Base-by-base conservation (phyloP, 495 filamentous ascomycete genomes). In the Ascodesmis nigricans region DNA sequence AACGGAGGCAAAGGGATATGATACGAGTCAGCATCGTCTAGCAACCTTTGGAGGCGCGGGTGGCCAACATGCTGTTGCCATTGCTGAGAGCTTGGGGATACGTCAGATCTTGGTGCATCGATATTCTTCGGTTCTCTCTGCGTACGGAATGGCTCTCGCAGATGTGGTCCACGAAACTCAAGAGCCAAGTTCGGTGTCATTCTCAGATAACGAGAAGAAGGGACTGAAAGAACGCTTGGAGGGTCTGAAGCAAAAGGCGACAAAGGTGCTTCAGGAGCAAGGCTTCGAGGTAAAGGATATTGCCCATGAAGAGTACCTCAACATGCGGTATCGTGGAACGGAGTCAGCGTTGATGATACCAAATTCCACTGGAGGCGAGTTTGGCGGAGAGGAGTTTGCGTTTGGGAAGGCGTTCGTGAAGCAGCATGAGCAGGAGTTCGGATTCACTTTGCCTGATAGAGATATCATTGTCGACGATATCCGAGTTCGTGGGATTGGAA, bases 41-140 rank as follows among this genome's bases (percentile, higher is more conserved):
- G 83, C 82, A 1, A 83, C 77, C 0, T 95, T 97, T 58, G 87
- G 87, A 14, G 87, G 87, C 18, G 87, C 87, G 1, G 87, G 87
- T 30, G 87, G 87, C 1, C 87, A 97, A 52, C 87, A 97, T 47
- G 87, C 87, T 4, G 78, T 87, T 11, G 81, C 79, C n/a, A 91
- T 97, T 46, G 87, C 84, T 7, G 75, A 82, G 44, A 75, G 73
- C 13, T 60, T 97, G 13, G 83, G 84, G 0, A 79, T 97, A 43
- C 64, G 59, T 19, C 78, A 90, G 51, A 84, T 92, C 22, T 58
- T 97, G 3, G 64, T 97, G 9, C 87, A 93, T 49, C 64, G 75
- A 24, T 92, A 93, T 52, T 92, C 84, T 0, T 92, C 83, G 0
- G 81, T 97, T 1, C 64, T 97, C 0, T 92, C 82, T 0, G 87